Conservation (phyloP, 2,329 filamentous ascomycete species). For the Epichloe amarillans region DNA sequence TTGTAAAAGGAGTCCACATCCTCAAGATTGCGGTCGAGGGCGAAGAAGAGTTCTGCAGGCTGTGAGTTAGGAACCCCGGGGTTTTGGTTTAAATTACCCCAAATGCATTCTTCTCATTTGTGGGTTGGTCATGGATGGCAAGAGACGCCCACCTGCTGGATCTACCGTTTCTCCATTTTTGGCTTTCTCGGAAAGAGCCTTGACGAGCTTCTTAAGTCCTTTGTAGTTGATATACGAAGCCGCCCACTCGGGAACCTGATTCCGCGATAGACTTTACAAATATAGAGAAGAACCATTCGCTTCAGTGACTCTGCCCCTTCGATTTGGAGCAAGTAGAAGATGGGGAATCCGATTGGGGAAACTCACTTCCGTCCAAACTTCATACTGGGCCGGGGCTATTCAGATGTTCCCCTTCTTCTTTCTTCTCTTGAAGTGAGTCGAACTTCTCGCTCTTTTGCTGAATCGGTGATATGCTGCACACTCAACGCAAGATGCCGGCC, state of each 20-base stretch:
- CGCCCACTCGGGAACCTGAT: conserved; percentile 81
- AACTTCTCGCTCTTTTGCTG: neutral
- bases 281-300: neutral
- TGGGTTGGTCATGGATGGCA: conserved; percentile 10
- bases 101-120: conserved; percentile 8
- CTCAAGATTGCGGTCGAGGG: conserved; percentile 91
- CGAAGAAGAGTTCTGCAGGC: conserved; percentile 81
- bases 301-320: conserved; percentile 8
- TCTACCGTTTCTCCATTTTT: conserved; percentile 66
- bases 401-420: neutral
- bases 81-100: conserved; percentile 11
- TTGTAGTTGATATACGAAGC: conserved; percentile 81
- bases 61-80: conserved; percentile 19
- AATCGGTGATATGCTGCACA: neutral
- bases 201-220: conserved; percentile 89
- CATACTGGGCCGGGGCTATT: conserved; percentile 25
- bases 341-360: neutral
- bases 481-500: neutral
- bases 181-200: conserved; percentile 52
- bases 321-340: neutral
- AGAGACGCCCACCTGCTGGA: conserved; percentile 63
- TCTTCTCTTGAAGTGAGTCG: neutral
- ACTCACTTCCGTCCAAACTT: conserved; percentile 51
- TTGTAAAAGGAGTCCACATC: conserved; percentile 96
- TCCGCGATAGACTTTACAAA: conserved; percentile 52